Percentiles rank a stretch among this genome's conserved stretches.
These are phyloP conservation scores for Rhodotorula babjevae DNA, from an alignment of 768 basidiomycete genomes.

Conservation along the genomic window DNA sequence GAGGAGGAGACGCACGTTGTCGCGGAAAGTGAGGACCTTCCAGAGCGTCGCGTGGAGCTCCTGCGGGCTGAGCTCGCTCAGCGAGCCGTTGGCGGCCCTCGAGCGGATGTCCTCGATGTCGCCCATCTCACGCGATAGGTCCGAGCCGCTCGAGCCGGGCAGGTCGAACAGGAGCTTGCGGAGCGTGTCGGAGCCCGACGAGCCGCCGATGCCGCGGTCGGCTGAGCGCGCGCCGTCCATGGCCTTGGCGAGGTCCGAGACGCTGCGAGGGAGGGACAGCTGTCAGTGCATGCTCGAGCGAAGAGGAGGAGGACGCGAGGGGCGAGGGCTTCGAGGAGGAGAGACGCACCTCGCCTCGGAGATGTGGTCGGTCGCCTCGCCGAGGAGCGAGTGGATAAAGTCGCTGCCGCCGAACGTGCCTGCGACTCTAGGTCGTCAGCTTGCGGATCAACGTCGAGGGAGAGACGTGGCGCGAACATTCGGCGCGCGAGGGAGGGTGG, in stretches of 20 bases:
- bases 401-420: conserved; percentile 50
- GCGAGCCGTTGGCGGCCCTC: conserved; percentile 57
- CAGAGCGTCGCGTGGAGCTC: conserved; percentile 77
- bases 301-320: background rate
- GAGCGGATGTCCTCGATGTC: conserved; percentile 65
- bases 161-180: conserved; percentile 61
- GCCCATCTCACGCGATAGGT: conserved; percentile 46
- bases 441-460: no score
- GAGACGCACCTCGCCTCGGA: conserved; percentile 53
- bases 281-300: no score
- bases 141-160: conserved; percentile 55
- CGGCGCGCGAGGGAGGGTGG: background rate
- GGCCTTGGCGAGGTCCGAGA: conserved; percentile 76
- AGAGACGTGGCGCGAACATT: no score
- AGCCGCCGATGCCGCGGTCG: conserved; percentile 37
- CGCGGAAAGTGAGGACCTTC: conserved; percentile 79
- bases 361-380: conserved; percentile 56
- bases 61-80: conserved; percentile 80
- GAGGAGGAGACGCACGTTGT: conserved; percentile 52
- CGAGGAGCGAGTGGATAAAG: conserved; percentile 40
- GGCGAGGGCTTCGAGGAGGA: no score
- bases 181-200: conserved; percentile 53
- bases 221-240: conserved; percentile 52
- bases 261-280: conserved; percentile 52
- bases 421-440: no score